Conservation (phyloP, 495 filamentous ascomycete species). For the Parathielavia appendiculata region DNA sequence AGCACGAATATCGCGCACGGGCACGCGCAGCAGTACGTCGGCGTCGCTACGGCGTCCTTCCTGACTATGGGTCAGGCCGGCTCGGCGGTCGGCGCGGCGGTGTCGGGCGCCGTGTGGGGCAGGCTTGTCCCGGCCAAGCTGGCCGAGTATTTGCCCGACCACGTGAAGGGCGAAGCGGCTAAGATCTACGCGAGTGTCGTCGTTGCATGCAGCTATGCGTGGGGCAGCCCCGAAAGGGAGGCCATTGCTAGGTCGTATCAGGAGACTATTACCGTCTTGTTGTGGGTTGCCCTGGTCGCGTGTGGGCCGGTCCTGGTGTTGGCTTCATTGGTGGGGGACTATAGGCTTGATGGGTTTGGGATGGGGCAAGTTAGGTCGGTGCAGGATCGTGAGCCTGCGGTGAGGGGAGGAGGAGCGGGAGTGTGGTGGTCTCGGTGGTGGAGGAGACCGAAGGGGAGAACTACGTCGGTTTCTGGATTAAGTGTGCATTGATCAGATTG, state of each 20-base stretch:
- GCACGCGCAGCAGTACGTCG: slow-evolving; percentile 45
- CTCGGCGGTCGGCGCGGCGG: slow-evolving; percentile 53
- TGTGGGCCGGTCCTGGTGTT: slow-evolving; percentile 41
- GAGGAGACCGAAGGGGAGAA: not conserved
- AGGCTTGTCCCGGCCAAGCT: slow-evolving; percentile 50
- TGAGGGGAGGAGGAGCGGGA: not conserved
- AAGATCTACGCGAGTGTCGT: slow-evolving; percentile 51
- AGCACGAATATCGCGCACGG: not conserved
- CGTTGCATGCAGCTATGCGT: slow-evolving; percentile 46
- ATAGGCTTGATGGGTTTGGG: slow-evolving; percentile 44
- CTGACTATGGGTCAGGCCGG: slow-evolving; percentile 55
- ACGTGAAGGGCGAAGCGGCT: slow-evolving; percentile 33
- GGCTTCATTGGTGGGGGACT: slow-evolving; percentile 43
- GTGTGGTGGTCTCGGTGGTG: slow-evolving; percentile 4
- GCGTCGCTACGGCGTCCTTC: slow-evolving; percentile 55
- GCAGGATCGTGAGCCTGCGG: slow-evolving; percentile 2
- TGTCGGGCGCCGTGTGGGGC: slow-evolving; percentile 62
- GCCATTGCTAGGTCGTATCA: slow-evolving; percentile 53
- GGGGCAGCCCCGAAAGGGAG: slow-evolving; percentile 42
- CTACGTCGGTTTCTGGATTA: not conserved
- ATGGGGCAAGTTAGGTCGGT: not conserved
- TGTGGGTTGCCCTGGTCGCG: slow-evolving; percentile 45
- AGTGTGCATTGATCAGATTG: not conserved
- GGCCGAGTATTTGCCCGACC: slow-evolving; percentile 49
- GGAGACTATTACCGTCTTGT: slow-evolving; percentile 46